These are phyloP conservation scores for Salvia hispanica DNA, from an alignment of 257 asterid species.

Conservation along the genomic window DNA sequence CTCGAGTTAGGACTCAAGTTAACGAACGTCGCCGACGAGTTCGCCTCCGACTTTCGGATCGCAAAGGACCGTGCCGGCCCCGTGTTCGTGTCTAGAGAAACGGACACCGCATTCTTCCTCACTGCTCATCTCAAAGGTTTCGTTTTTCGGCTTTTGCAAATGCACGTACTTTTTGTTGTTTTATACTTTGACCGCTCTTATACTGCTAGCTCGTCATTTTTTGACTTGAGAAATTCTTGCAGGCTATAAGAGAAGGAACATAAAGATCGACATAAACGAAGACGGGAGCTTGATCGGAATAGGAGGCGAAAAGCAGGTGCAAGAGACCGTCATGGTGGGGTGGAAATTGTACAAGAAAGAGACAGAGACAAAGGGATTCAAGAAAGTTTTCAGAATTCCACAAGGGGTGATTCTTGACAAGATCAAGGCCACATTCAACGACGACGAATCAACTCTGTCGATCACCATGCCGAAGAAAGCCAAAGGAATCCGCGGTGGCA, in stretches of 20 bases:
- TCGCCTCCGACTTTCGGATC: conserved; percentile 48
- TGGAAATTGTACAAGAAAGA: conserved; percentile 61
- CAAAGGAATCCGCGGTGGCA: conserved; percentile 56
- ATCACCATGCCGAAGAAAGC: conserved; percentile 74
- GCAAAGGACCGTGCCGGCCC: conserved; percentile 56
- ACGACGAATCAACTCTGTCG: conserved; percentile 55
- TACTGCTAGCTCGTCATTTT: too few species aligned
- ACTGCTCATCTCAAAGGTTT: conserved; percentile 76
- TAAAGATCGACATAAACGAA: conserved; percentile 75
- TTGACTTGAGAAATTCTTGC: conserved; percentile 18
- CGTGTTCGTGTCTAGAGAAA: conserved; percentile 65
- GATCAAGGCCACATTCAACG: conserved; percentile 60
- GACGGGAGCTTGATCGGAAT: conserved; percentile 61
- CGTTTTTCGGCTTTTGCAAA: background rate
- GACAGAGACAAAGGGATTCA: conserved; percentile 52
- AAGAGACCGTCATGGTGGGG: conserved; percentile 62
- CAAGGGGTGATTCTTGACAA: conserved; percentile 66
- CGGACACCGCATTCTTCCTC: conserved; percentile 65
- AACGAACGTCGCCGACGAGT: conserved; percentile 51
- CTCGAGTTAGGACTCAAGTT: conserved; percentile 65
- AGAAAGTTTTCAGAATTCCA: conserved; percentile 76
- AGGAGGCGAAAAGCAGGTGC: conserved; percentile 59
- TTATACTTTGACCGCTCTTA: too few species aligned
- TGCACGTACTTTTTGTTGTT: background rate
- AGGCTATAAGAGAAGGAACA: conserved; percentile 60